Base-by-base conservation (phyloP, 1,284 basidiomycete species). In the Austroboletus rostrupii region DNA sequence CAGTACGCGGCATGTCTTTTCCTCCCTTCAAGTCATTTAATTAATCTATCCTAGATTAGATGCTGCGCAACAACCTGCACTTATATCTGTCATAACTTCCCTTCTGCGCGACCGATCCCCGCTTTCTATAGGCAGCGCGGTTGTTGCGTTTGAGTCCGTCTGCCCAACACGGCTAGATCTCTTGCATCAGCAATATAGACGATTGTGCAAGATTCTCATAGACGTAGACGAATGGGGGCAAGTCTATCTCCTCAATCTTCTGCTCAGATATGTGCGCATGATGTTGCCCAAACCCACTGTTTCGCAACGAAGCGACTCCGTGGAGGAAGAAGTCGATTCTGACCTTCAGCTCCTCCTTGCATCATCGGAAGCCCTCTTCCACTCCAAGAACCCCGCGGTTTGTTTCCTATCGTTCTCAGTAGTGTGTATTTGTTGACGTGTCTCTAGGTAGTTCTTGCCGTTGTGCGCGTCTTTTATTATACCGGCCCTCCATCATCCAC, bases 161-260 rank as follows among this genome's bases (percentile, higher is more conserved):
- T 93, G 90, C 64, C 90, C 92, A 0, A 85, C 88, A 0, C 79
- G 87, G 21, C 77, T 93, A 28, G 90, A 96, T 61, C 80, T 97
- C 7, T 70, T 99, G 1, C 97, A 99, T 64, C 79, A 80, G 21
- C 90, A 96, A 62, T 99, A 90, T 62, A 79, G 95, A 26, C 83
- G 89, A 40, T 75, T 96, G 42, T 97, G 93, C 64, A 79, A 81
- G 41, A 78, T 90, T 14, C 73, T 99, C 1, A 78, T 91, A 29
- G 95, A 99, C 60, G 87, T 90, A 16, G 96, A 99, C 62, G 94
- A 97, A 66, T 99, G 96, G 96, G 92, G 92, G 0, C 97, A 98
- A 67, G 79, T 90, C 5, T 81, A 87, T 39, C 71, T 94, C 9
- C 73, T 97, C 48, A 80, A 88, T 35, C 77, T 97, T 10, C 76